phyloP scores from a whole-genome alignment of 805 yeast species.

The Yamadazyma paraphyllophila region DNA sequence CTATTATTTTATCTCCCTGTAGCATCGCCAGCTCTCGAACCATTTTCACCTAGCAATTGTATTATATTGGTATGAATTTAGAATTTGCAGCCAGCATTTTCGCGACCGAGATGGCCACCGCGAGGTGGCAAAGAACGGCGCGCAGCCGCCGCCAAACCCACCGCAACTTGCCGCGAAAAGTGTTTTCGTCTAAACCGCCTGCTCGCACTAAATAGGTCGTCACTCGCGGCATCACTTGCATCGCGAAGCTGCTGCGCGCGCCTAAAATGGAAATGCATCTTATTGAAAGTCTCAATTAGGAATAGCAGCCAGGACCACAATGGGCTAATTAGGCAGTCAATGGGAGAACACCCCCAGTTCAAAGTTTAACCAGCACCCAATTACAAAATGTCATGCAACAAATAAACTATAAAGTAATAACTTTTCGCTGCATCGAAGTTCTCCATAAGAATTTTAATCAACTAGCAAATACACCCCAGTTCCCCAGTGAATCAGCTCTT shows the following conservation, averaged over 20 bases:
- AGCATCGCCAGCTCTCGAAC: no score
- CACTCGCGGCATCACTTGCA: background rate
- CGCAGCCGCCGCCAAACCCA: no score
- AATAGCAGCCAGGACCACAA: background rate
- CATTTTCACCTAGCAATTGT: no score
- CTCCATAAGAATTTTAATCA: background rate
- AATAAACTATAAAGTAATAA: background rate
- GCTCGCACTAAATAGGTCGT: no score
- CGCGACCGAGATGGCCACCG: no score
- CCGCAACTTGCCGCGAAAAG: no score
- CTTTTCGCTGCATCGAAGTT: background rate
- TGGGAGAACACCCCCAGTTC: background rate
- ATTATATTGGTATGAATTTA: no score
- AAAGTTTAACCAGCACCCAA: background rate
- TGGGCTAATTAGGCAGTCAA: background rate
- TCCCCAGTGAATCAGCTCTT: constrained; percentile 5
- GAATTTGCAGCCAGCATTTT: no score
- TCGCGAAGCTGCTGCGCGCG: background rate
- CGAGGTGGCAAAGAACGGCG: no score
- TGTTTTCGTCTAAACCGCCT: no score
- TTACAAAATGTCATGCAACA: background rate
- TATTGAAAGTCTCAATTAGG: background rate
- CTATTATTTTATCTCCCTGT: no score
- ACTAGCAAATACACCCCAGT: background rate
- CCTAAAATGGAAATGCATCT: background rate